These are phyloP conservation scores for Hordeum marinum DNA, from an alignment of 176 grass and related monocot genomes.

Conservation along the genomic window DNA sequence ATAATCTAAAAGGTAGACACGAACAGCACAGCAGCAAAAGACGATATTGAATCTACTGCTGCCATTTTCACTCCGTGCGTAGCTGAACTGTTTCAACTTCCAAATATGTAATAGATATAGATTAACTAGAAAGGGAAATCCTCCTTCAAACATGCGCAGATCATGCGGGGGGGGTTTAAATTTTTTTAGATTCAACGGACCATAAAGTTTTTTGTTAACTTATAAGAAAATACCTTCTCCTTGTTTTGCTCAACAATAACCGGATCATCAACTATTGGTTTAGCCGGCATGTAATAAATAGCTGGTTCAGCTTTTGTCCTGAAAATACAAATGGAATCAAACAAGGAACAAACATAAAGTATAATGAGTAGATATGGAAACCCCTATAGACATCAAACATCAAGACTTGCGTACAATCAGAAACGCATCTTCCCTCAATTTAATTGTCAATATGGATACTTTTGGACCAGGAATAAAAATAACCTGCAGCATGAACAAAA, in stretches of 20 bases:
- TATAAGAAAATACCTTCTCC: conserved; percentile 52
- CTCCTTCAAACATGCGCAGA: not conserved
- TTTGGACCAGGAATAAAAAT: conserved; percentile 99
- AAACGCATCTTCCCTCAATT: conserved; percentile 93
- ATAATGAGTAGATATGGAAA: conserved; percentile 24
- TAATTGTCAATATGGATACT: conserved; percentile 99
- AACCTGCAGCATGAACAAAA: conserved; percentile 76
- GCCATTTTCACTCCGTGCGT: not conserved
- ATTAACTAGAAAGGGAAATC: too few species aligned
- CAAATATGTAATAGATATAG: not conserved
- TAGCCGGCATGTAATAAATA: conserved; percentile 90
- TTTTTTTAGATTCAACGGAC: not conserved
- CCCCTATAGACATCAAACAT: conserved; percentile 47
- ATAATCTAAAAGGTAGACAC: not conserved
- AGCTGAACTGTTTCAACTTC: not conserved
- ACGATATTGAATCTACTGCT: not conserved
- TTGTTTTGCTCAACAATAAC: conserved; percentile 55
- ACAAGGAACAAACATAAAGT: conserved; percentile 27
- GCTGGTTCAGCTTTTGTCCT: conserved; percentile 93
- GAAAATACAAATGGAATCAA: conserved; percentile 40
- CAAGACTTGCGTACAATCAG: conserved; percentile 65
- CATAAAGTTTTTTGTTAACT: not conserved
- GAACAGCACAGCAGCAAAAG: not conserved
- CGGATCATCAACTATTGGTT: conserved; percentile 70
- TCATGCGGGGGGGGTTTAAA: not conserved